These are phyloP conservation scores for Prunus salicina DNA, from an alignment of 306 rosid species.

Conservation along the genomic window DNA sequence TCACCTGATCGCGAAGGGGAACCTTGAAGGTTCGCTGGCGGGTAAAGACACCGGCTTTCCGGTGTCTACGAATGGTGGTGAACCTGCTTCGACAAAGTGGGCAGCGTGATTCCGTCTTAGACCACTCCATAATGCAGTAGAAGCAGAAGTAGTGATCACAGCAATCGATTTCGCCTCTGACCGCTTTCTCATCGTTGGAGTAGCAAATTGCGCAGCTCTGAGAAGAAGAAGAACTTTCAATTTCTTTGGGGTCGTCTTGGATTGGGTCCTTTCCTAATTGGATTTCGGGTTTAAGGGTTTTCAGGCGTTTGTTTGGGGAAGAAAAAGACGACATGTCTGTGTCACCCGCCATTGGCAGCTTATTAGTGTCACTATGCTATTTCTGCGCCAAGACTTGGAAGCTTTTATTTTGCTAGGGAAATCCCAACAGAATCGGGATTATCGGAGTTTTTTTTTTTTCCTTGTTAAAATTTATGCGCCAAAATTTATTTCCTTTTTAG, in stretches of 20 bases:
- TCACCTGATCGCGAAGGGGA: conserved; percentile 70
- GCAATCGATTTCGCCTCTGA: conserved; percentile 67
- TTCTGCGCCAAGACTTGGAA: not conserved
- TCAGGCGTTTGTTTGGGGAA: conserved; percentile 43
- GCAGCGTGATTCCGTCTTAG: conserved; percentile 77
- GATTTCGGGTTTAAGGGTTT: conserved; percentile 18
- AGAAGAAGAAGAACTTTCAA: conserved; percentile 13
- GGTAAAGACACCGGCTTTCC: conserved; percentile 33
- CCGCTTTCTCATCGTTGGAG: conserved; percentile 36
- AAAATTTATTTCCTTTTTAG: too few relatives aligned
- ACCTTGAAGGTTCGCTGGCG: conserved; percentile 46
- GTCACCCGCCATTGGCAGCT: conserved; percentile 35
- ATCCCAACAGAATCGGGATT: too few relatives aligned
- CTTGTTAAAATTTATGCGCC: too few relatives aligned
- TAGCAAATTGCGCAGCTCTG: conserved; percentile 62
- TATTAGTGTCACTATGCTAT: too few relatives aligned
- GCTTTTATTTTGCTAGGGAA: too few relatives aligned
- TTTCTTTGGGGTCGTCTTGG: not conserved
- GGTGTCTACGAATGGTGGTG: conserved; percentile 46
- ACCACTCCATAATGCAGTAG: conserved; percentile 79
- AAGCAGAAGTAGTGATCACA: conserved; percentile 79
- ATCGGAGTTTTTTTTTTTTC: too few relatives aligned
- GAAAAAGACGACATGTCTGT: not conserved
- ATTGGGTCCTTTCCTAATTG: not conserved
- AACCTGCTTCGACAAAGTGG: conserved; percentile 81